Evolutionary conservation across 768 basidiomycete species (phyloP).

Genomic region (Lactifluus subvellereus): DNA sequence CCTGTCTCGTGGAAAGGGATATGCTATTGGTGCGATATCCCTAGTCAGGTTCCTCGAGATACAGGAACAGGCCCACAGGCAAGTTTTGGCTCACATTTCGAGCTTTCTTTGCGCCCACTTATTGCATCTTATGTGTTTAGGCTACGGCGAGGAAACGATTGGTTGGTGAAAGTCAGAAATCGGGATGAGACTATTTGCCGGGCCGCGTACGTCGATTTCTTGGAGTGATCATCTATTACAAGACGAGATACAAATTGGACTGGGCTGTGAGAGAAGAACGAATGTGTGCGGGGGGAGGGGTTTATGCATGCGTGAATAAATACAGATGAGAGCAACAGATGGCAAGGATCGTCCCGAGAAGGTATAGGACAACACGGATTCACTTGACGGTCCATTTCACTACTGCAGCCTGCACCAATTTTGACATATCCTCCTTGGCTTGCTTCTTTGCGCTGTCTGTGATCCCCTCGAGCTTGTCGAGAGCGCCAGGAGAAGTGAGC

Average conservation of each 20-base stretch:
- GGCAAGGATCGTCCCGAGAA: neutral
- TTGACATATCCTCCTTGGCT: constrained; percentile 68
- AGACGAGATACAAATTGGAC: constrained; percentile 9
- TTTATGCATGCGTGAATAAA: constrained; percentile 12
- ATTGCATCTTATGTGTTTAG: constrained; percentile 2
- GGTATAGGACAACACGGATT: neutral
- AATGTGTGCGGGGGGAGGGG: neutral
- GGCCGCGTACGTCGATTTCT: constrained; percentile 16
- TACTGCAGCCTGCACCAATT: constrained; percentile 64
- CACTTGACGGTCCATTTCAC: constrained; percentile 57
- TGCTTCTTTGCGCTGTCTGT: constrained; percentile 79
- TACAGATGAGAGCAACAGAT: constrained; percentile 12
- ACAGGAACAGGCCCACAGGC: constrained; percentile 44
- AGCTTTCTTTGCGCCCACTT: neutral
- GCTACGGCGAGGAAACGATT: constrained; percentile 22
- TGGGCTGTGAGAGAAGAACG: constrained; percentile 1
- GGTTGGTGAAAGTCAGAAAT: constrained; percentile 63
- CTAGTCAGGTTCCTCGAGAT: constrained; percentile 48
- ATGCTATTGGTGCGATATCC: constrained; percentile 70
- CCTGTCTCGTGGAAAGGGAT: constrained; percentile 68
- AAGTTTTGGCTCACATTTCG: constrained; percentile 1
- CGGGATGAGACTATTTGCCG: constrained; percentile 36
- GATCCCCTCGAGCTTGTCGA: constrained; percentile 75
- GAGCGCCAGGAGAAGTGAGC: constrained; percentile 58
- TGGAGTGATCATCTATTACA: constrained; percentile 17